phyloP scores from a whole-genome alignment of 2,329 filamentous ascomycete genomes.

The Fusarium torreyae region DNA sequence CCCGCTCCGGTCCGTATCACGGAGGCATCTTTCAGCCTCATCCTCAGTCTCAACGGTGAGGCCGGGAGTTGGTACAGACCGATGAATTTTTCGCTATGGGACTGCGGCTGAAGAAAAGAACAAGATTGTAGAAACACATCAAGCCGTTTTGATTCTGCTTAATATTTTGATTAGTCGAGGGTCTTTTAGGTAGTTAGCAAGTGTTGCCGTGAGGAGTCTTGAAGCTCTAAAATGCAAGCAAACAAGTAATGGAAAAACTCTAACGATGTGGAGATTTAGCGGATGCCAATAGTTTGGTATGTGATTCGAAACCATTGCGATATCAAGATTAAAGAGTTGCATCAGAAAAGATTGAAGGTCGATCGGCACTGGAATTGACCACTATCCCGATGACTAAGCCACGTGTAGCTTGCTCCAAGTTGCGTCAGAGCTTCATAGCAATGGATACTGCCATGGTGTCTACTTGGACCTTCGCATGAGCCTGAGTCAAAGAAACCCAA shows the following conservation, averaged over 20 bases:
- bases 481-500: slow-evolving; percentile 30
- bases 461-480: slow-evolving; percentile 31
- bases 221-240: not conserved
- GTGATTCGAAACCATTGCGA: not conserved
- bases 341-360: not conserved
- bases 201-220: not conserved
- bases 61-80: not conserved
- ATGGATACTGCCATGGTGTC: slow-evolving; percentile 46
- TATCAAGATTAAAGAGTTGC: slow-evolving; percentile 21
- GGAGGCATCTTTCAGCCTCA: slow-evolving; percentile 15
- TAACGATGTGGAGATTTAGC: slow-evolving; percentile 1
- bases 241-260: not conserved
- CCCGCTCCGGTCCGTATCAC: slow-evolving; percentile 23
- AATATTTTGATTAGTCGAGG: not conserved
- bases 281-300: not conserved
- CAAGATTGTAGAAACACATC: no score
- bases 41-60: slow-evolving; percentile 12
- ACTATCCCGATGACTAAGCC: slow-evolving; percentile 43
- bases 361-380: slow-evolving; percentile 2
- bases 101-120: no score
- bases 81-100: not conserved
- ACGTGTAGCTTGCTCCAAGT: slow-evolving; percentile 34
- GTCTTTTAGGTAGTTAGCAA: not conserved
- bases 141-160: not conserved
- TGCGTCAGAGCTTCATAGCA: slow-evolving; percentile 45